Percentiles rank a stretch among this genome's conserved stretches.
Evolutionary conservation across 192 early-diverging fungal species (phyloP).

Genomic region (Entomortierella lignicola): DNA sequence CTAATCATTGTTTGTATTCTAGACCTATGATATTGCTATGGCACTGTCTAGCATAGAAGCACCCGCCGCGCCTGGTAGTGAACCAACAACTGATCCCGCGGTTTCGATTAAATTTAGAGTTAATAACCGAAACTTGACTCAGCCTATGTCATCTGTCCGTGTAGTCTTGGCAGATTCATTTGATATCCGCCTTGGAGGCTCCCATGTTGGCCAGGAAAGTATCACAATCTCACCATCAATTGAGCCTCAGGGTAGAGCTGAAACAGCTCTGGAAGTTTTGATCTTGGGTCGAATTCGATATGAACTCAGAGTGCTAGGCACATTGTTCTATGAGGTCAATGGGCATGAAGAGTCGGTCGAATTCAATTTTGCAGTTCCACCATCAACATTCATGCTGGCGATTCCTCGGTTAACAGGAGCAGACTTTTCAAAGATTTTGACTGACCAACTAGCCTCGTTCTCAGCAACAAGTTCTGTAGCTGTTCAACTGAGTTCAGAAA

Average conservation of each 20-base stretch:
- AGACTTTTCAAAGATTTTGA: constrained; percentile 57
- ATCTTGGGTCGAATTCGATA: constrained; percentile 50
- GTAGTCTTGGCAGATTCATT: constrained; percentile 38
- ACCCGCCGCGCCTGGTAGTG: constrained; percentile 19
- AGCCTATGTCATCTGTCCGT: constrained; percentile 19
- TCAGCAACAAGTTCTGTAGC: constrained; percentile 58
- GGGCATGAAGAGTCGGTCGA: constrained; percentile 36
- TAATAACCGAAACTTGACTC: constrained; percentile 29
- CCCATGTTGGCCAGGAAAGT: constrained; percentile 32
- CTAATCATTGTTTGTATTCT: not conserved
- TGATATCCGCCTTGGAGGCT: constrained; percentile 41
- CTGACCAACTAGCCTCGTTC: constrained; percentile 60
- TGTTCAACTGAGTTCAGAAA: constrained; percentile 33
- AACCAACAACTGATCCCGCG: constrained; percentile 23
- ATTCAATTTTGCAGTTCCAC: constrained; percentile 58
- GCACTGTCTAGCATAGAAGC: constrained; percentile 20
- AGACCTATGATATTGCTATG: constrained; percentile 52
- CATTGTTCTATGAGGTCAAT: constrained; percentile 24
- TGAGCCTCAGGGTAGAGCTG: constrained; percentile 33
- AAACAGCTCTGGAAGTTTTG: constrained; percentile 23
- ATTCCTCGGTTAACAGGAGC: constrained; percentile 58
- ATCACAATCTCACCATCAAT: constrained; percentile 20
- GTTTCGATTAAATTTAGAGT: constrained; percentile 23
- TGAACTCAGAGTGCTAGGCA: constrained; percentile 46
- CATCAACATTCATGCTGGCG: constrained; percentile 60